Evolutionary conservation across 129 eudicot genomes (phyloP), one percentile per base, ranked within the genome.

Genomic region (Helianthus annuus): DNA sequence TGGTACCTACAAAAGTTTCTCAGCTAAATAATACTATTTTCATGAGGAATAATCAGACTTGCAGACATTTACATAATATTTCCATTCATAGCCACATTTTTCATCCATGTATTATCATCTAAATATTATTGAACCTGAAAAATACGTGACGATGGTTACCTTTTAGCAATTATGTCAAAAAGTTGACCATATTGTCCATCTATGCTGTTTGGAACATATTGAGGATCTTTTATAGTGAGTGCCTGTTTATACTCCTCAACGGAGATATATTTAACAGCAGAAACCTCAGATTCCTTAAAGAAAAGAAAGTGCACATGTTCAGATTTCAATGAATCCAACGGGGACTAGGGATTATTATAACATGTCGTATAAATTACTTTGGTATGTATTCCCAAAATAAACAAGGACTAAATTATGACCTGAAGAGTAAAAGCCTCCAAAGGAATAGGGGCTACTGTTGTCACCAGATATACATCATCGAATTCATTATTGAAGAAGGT

Each of bases 361-460:
- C 24, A 34, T 6, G 46, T 61, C 10, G 22, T 12, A 4, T 32
- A 32, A 32, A 32, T 3, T 32, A 32, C 48, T 58, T 60, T 72
- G 69, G 69, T 46, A 45, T n/a, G 17, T 55, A 15, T 56, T 32
- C 27, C 40, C 62, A 67, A 32, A 66, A 55, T 27, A 66, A 17
- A 67, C 1, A 32, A 67, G 27, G 69, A 46, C 29, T 22, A 55
- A 14, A 34, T 12, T 24, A 57, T 69, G 9, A 94, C 99, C 99
- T 94, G 99, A 86, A 94, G 97, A 68, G 88, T 75, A 82, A 90
- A 94, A 46, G 99, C 99, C 81, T 94, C 99, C 84, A 84, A 75
- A 11, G 99, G 99, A 68, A 94, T 90, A 22, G 99, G 99, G 60
- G 80, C 81, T 60, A 81, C 22, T 39, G 96, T 94, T 70, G 97